A percentile compares a stretch with the other conserved stretches of the same genome.
Evolutionary conservation across 169 alveolate species (phyloP).

Genomic region (Eimeria maxima): DNA sequence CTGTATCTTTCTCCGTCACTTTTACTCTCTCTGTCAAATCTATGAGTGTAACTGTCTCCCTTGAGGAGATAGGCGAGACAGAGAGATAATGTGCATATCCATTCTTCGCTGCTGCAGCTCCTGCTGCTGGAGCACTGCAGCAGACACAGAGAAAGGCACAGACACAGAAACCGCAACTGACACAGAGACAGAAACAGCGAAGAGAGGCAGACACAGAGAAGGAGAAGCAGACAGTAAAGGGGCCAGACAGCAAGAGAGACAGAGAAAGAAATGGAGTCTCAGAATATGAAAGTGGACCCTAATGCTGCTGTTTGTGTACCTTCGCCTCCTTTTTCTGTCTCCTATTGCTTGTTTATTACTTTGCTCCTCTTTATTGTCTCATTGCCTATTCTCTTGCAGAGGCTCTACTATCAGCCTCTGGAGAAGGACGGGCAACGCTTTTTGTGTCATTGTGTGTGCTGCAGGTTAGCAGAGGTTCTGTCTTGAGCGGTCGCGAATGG

Average conservation of each 20-base stretch:
- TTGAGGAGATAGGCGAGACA: background rate
- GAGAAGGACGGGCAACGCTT: background rate
- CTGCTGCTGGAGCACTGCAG: background rate
- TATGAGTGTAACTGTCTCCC: no score
- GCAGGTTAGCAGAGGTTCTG: conserved; percentile 43
- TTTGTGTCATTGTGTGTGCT: background rate
- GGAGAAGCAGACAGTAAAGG: background rate
- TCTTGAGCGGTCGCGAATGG: background rate
- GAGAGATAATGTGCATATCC: no score
- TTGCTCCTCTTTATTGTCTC: background rate
- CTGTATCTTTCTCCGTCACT: no score
- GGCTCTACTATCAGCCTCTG: no score
- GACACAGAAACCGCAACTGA: background rate
- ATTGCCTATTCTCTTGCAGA: background rate
- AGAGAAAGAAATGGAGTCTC: background rate
- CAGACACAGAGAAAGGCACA: background rate
- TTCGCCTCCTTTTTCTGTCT: conserved; percentile 28
- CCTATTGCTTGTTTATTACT: background rate
- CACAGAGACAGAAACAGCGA: background rate
- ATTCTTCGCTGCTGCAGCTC: no score
- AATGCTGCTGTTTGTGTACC: background rate
- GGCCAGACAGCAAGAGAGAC: background rate
- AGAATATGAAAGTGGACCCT: background rate
- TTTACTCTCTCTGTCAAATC: no score
- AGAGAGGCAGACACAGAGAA: background rate